phyloP scores from a whole-genome alignment of 805 yeast genomes.

The Groenewaldozyma salmanticensis region DNA sequence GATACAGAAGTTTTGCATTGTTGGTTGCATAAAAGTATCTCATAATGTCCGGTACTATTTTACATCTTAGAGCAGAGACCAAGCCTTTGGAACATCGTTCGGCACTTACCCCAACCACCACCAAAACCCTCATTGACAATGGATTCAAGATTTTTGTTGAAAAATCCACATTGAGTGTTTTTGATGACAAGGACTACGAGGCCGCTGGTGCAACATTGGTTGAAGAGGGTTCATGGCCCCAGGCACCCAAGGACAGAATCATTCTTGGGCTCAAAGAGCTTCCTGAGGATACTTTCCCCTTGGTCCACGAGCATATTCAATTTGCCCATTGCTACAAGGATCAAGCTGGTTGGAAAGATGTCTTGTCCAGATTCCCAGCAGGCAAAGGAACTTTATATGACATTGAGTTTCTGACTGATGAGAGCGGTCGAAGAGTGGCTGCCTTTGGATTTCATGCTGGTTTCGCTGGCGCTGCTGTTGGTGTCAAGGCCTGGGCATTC shows the following conservation, averaged over 20 bases:
- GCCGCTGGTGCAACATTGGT: slow-evolving; percentile 77
- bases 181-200: slow-evolving; percentile 64
- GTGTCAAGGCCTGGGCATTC: slow-evolving; percentile 89
- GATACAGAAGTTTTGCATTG: too few relatives aligned
- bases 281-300: slow-evolving; percentile 87
- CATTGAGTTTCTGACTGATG: slow-evolving; percentile 88
- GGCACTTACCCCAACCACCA: slow-evolving; percentile 86
- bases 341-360: slow-evolving; percentile 96
- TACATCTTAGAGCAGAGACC: slow-evolving; percentile 93
- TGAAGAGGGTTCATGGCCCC: slow-evolving; percentile 87
- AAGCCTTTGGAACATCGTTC: slow-evolving; percentile 97
- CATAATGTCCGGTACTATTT: slow-evolving; percentile 34
- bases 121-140: slow-evolving; percentile 71
- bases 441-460: slow-evolving; percentile 99
- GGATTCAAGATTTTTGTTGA: slow-evolving; percentile 88
- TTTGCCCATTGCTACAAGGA: slow-evolving; percentile 98
- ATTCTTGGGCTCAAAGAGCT: slow-evolving; percentile 91
- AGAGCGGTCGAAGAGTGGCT: slow-evolving; percentile 95
- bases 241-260: slow-evolving; percentile 83
- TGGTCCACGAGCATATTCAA: slow-evolving; percentile 92
- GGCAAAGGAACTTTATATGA: slow-evolving; percentile 91
- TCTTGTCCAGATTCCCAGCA: slow-evolving; percentile 74
- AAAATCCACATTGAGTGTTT: slow-evolving; percentile 75
- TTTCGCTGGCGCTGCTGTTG: slow-evolving; percentile 99
- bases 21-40: too few relatives aligned